Evolutionary conservation across 257 asterid species (phyloP), one percentile per base, ranked within the genome.

Genomic region (Petrea volubilis): DNA sequence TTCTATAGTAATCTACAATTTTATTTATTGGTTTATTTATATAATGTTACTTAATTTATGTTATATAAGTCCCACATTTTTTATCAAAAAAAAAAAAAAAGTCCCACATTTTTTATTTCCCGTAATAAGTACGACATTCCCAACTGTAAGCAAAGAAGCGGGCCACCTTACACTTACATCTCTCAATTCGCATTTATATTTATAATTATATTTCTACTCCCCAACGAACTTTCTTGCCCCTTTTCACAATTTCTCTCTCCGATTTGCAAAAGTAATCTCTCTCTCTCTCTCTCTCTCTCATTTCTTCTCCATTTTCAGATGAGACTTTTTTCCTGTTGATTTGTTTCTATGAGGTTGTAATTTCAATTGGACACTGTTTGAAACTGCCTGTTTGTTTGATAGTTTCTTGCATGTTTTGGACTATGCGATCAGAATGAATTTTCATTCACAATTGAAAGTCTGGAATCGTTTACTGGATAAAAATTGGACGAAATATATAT

Each of bases 201-300:
- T 38, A 8, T 7, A 2, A 12, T 7, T 38, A 8, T 38, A 4
- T 31, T 38, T 38, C 43, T 5, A 14, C 49, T 15, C 68, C 6
- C 25, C 43, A 41, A 33, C 58, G 23, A 18, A 41, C 60, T 41
- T 60, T 15, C 43, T n/a, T n/a, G 61, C 72, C 23, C 15, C 47
- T 14, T 41, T 57, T 21, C 61, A 3, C 18, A 21, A 4, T n/a
- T 60, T 31, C 25, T 56, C 67, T 55, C 70, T 55, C 70, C 36
- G 34, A 14, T 62, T 43, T 65, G 2, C 12, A 9, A 1, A 58
- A 43, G 79, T 76, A 55, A 44, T 61, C 65, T 49, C 18, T 47
- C 62, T n/a, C n/a, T n/a, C n/a, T n/a, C n/a, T n/a, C n/a, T n/a
- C n/a, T n/a, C n/a, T 61, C 57, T 40, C 6, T 27, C 13, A 27